Evolutionary conservation across 2,329 filamentous ascomycete genomes (phyloP).

Genomic region (Blastomyces silverae): DNA sequence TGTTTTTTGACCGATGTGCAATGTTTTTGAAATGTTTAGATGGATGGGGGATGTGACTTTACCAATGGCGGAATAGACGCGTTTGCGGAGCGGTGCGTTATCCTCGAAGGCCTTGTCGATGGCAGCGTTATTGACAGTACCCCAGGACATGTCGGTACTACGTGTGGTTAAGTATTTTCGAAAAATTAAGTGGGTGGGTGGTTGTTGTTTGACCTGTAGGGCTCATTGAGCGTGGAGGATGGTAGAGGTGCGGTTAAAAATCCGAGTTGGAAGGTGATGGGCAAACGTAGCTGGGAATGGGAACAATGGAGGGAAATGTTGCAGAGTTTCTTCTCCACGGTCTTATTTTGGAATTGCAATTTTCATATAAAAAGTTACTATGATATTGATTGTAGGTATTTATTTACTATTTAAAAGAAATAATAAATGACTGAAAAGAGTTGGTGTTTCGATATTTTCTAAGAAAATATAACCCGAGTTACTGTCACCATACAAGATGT

Average conservation of each 20-base stretch:
- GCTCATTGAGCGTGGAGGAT: neutral
- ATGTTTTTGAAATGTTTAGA: neutral
- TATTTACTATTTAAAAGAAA: neutral
- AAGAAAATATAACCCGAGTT: neutral
- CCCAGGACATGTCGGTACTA: constrained; percentile 13
- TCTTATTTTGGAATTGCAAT: neutral
- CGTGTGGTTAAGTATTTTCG: neutral
- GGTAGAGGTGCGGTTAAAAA: neutral
- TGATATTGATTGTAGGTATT: neutral
- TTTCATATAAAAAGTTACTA: no score
- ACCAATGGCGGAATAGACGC: constrained; percentile 42
- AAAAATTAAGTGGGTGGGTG: neutral
- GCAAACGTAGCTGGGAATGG: neutral
- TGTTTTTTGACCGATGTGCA: neutral
- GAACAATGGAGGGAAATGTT: neutral
- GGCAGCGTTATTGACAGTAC: constrained; percentile 12
- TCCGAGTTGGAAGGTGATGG: neutral
- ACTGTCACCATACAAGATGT: neutral
- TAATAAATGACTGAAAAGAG: neutral
- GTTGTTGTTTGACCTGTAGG: neutral
- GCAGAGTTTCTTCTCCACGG: neutral
- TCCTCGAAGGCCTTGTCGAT: constrained; percentile 40
- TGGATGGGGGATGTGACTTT: constrained; percentile 20
- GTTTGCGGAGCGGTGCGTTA: constrained; percentile 35
- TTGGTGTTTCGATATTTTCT: neutral